Evolutionary conservation across 257 asterid species (phyloP), one percentile per base, ranked within the genome.

Genomic region (Solanum sparsipilum): DNA sequence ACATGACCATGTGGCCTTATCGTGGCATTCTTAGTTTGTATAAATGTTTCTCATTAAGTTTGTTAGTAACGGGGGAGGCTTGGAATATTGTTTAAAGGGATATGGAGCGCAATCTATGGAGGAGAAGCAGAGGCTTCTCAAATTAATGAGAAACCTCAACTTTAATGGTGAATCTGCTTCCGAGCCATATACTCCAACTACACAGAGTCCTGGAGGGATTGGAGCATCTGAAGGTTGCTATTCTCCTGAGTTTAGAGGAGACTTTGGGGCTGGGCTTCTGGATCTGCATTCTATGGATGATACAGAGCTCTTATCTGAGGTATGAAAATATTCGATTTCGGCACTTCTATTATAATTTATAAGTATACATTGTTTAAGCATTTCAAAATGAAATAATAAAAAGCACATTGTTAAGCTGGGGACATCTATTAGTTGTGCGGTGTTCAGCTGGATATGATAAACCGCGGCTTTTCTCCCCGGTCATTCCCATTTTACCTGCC

Each of bases 251-350:
- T 94, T 96, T 89, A 92, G 98, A 86, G 98, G 98, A 84, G 99
- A 97, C 87, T 95, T 96, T 86, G 99, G 99, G 86, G 98, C 97
- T 84, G 99, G 98, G 63, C 98, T 96, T 89, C 89, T 97, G 93
- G 99, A 97, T 91, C 93, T 97, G 85, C 99, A 97, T 92, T 92
- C 99, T 84, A 95, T 97, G 99, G 99, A 97, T 91, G 99, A 97
- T 87, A 97, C 99, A 2, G 99, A 97, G 90, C 99, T 97, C 91
- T 93, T 97, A 93, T 93, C 99, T 63, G 99, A 96, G 94, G 99
- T 96, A 93, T 83, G 92, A 87, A 58, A 82, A 88, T 81, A 88
- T 31, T 88, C 25, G 34, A 44, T 39, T 70, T 76, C 27, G 13
- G 58, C 23, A 38, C 34, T 76, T 76, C 23, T 38, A 38, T 38